A percentile compares a stretch with the other conserved stretches of the same genome.
These are phyloP conservation scores for Nicotiana undulata DNA, from an alignment of 257 asterid genomes.

Conservation along the genomic window DNA sequence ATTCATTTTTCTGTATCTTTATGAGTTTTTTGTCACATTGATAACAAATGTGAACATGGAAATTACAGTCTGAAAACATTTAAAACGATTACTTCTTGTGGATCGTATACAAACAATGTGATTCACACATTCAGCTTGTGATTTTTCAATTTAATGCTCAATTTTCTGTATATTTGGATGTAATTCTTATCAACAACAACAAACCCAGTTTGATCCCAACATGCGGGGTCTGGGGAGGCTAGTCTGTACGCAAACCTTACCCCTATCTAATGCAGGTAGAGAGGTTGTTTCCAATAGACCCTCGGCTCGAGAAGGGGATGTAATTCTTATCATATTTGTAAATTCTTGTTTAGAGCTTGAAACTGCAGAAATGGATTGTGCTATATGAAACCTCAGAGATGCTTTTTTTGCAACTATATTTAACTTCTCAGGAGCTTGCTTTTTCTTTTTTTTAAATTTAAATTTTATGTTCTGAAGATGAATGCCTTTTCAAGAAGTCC, in stretches of 20 bases:
- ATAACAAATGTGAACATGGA: neutral
- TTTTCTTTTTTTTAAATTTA: too few relatives aligned
- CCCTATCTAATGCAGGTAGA: too few relatives aligned
- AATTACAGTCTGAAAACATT: neutral
- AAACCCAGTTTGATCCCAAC: too few relatives aligned
- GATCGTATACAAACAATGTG: neutral
- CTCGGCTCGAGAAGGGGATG: too few relatives aligned
- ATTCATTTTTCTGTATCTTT: neutral
- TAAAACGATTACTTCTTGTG: neutral
- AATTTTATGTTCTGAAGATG: neutral
- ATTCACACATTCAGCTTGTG: neutral
- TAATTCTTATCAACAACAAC: neutral
- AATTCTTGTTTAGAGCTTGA: neutral
- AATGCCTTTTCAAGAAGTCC: neutral
- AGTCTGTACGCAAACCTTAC: too few relatives aligned
- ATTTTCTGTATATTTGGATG: neutral
- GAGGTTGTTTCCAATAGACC: too few relatives aligned
- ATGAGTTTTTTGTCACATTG: neutral
- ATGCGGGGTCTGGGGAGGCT: too few relatives aligned
- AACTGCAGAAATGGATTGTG: neutral
- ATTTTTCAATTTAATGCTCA: neutral
- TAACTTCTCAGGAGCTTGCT: neutral
- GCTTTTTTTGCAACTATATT: neutral
- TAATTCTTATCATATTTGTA: neutral
- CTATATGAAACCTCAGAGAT: neutral